Base-by-base conservation (phyloP, 495 filamentous ascomycete genomes). In the Podospora conica region DNA sequence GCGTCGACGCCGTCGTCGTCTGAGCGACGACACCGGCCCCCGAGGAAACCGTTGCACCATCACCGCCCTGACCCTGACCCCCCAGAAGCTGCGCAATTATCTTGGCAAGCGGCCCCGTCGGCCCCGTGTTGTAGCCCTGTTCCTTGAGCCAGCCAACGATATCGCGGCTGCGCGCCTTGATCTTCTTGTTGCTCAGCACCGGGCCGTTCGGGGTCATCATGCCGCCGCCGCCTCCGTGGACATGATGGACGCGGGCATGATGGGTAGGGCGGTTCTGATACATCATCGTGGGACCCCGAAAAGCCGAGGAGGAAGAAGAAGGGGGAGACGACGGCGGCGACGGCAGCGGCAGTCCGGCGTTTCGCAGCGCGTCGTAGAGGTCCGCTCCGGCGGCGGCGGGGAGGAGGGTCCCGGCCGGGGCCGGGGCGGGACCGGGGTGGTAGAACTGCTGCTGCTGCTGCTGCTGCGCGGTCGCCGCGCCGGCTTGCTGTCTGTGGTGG, bases 141-240 rank as follows among this genome's bases (percentile, higher is more conserved):
- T 64, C 56, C 40, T 56, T 55, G 40, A 64, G 25, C 31, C 55
- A 10, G 7, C 20, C 61, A 40, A 63, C 12, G 9, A 55, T 9
- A 33, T 67, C 60, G 40, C 40, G 54, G 9, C 55, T 55, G 61
- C 40, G 61, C 40, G 56, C 40, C 22, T 53, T 60, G 15, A 29
- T 27, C 21, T 53, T 64, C 25, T 60, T 56, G 18, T 59, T 53
- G 15, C 24, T 29, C 33, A 18, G 3, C n/a, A n/a, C n/a, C n/a
- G n/a, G n/a, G n/a, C n/a, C n/a, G n/a, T n/a, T n/a, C n/a, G n/a
- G n/a, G n/a, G n/a, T n/a, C n/a, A n/a, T n/a, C n/a, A n/a, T n/a
- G n/a, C n/a, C n/a, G n/a, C n/a, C n/a, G n/a, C n/a, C n/a, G n/a
- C n/a, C n/a, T n/a, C n/a, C n/a, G n/a, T n/a, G n/a, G n/a, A n/a